phyloP scores from a whole-genome alignment of 441 rosid species.

The Corymbia calophylla region DNA sequence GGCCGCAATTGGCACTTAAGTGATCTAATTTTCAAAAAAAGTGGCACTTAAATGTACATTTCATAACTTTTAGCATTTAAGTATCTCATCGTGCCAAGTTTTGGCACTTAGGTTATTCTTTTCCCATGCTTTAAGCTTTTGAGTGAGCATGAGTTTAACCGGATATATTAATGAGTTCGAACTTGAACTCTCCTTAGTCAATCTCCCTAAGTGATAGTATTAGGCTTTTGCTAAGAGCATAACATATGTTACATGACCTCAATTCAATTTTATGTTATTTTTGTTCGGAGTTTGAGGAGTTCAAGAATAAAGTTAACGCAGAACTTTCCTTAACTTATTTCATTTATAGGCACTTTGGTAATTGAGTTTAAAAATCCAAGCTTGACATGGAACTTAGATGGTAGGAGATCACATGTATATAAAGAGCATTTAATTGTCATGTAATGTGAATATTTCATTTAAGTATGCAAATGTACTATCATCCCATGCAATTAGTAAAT shows the following conservation, averaged over 20 bases:
- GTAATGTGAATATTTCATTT: neutral
- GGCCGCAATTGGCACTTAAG: no score
- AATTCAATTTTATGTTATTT: neutral
- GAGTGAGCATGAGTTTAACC: neutral
- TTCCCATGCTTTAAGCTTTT: no score
- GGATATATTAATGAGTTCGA: neutral
- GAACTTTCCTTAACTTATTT: neutral
- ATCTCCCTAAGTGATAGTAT: neutral
- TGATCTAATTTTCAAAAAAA: no score
- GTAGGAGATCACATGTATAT: neutral
- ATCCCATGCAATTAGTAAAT: neutral
- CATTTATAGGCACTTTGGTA: neutral
- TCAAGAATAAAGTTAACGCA: neutral
- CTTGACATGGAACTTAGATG: neutral
- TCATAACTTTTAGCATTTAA: no score
- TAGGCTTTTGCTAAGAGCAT: neutral
- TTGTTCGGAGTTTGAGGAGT: neutral
- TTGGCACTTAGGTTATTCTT: no score
- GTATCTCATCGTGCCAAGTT: no score
- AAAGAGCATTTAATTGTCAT: neutral
- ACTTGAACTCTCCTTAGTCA: neutral
- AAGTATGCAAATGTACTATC: neutral
- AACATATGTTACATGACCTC: neutral
- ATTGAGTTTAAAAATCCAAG: neutral
- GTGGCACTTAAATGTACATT: no score